These are phyloP conservation scores for Psilocybe mexicana DNA, from an alignment of 1,284 basidiomycete genomes.

Conservation along the genomic window DNA sequence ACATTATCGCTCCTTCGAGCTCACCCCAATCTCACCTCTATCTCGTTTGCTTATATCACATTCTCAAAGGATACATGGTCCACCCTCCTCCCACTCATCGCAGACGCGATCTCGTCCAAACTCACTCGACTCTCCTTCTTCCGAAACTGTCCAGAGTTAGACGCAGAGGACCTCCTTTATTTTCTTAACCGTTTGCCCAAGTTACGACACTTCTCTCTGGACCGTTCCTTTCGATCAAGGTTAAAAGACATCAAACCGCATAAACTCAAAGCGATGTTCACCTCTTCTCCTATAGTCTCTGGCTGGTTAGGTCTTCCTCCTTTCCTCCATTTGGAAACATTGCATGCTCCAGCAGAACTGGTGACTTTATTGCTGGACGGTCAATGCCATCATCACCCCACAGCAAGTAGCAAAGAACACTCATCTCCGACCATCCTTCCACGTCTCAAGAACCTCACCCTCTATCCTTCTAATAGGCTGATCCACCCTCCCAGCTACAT, in stretches of 20 bases:
- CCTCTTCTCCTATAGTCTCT: not conserved
- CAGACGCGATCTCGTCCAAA: conserved; percentile 13
- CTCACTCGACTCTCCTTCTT: conserved; percentile 19
- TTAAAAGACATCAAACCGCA: conserved; percentile 5
- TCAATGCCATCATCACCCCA: not conserved
- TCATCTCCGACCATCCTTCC: not conserved
- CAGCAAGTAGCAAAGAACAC: not conserved
- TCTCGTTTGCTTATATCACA: conserved; percentile 21
- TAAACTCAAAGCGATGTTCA: conserved; percentile 1
- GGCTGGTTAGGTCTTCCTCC: conserved; percentile 1
- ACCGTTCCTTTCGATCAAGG: conserved; percentile 18
- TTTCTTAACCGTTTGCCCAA: conserved; percentile 16
- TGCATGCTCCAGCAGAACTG: conserved; percentile 19
- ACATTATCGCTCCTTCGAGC: conserved; percentile 18
- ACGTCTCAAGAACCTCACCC: conserved; percentile 12
- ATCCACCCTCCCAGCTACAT: conserved; percentile 21
- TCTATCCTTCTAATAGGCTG: conserved; percentile 17
- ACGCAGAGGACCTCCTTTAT: conserved; percentile 13
- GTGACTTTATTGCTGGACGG: conserved; percentile 11
- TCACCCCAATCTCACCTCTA: conserved; percentile 12
- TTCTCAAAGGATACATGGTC: conserved; percentile 16
- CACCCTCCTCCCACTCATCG: conserved; percentile 17
- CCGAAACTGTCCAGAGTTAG: conserved; percentile 17
- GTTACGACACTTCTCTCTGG: conserved; percentile 16
- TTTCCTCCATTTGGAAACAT: conserved; percentile 12